Evolutionary conservation across 2,329 filamentous ascomycete species (phyloP).

Genomic region (Fusarium solani-melongenae): DNA sequence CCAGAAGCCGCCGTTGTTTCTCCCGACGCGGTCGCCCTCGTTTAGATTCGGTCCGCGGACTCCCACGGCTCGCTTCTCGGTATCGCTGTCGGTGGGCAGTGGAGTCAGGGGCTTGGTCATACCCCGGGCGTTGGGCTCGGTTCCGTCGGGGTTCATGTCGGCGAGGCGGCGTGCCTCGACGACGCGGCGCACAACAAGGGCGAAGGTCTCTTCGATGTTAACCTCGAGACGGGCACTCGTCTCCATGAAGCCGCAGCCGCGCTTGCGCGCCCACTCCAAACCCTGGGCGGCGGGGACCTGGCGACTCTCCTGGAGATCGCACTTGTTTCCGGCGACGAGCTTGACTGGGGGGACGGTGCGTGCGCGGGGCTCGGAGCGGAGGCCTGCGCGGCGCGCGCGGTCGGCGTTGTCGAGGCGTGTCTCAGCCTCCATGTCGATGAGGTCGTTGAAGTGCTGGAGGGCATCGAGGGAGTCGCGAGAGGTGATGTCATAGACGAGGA

Average conservation of each 20-base stretch:
- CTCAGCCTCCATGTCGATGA: constrained; percentile 86
- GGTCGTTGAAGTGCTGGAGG: constrained; percentile 81
- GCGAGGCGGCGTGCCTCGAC: constrained; percentile 66
- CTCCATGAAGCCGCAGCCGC: constrained; percentile 89
- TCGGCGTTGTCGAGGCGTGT: constrained; percentile 72
- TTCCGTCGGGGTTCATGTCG: constrained; percentile 57
- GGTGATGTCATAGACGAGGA: constrained; percentile 91
- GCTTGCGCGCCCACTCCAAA: constrained; percentile 79
- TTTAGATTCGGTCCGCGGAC: constrained; percentile 56
- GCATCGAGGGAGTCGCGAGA: constrained; percentile 74
- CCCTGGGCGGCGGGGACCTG: constrained; percentile 77
- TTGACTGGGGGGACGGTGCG: constrained; percentile 78
- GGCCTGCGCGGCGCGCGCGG: constrained; percentile 59
- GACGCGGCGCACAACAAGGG: constrained; percentile 72
- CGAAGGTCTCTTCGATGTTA: constrained; percentile 91
- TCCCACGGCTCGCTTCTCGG: constrained; percentile 60
- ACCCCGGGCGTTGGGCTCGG: constrained; percentile 60
- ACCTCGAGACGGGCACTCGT: constrained; percentile 86
- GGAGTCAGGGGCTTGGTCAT: constrained; percentile 70
- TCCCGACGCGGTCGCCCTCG: constrained; percentile 55
- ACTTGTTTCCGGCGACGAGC: constrained; percentile 89
- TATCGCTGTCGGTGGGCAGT: constrained; percentile 53
- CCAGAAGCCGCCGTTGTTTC: constrained; percentile 62
- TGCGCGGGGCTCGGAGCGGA: constrained; percentile 50
- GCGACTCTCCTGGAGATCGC: constrained; percentile 78